Percentiles rank a stretch among this genome's conserved stretches.
phyloP scores from a whole-genome alignment of 768 basidiomycete genomes.

The Nidularia pulvinata region DNA sequence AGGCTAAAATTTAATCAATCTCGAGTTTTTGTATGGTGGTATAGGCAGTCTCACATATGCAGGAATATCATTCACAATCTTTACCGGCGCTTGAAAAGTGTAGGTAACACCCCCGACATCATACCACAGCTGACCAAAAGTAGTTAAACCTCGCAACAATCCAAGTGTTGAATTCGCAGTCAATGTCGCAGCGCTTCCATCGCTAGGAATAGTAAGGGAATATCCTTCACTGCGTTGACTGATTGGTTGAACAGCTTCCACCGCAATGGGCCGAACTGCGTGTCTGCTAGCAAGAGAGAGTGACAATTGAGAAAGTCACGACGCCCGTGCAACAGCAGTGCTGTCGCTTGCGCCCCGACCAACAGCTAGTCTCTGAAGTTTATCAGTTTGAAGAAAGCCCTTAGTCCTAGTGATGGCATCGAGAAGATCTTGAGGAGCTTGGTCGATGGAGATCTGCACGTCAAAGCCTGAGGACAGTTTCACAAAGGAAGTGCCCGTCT shows the following conservation, averaged over 20 bases:
- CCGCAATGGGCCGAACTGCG: slow-evolving; percentile 44
- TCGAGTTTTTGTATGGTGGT: too few relatives aligned
- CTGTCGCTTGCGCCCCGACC: slow-evolving; percentile 60
- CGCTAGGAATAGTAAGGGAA: slow-evolving; percentile 50
- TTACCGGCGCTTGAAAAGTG: slow-evolving; percentile 53
- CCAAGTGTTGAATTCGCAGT: slow-evolving; percentile 67
- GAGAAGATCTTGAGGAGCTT: slow-evolving; percentile 52
- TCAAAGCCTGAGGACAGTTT: slow-evolving; percentile 31
- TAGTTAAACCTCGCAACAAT: slow-evolving; percentile 71
- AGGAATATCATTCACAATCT: slow-evolving; percentile 56
- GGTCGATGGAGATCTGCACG: slow-evolving; percentile 40
- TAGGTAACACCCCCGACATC: slow-evolving; percentile 48
- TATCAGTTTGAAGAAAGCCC: slow-evolving; percentile 44
- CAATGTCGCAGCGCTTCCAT: slow-evolving; percentile 55
- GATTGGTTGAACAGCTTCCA: slow-evolving; percentile 49
- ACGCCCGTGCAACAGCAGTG: slow-evolving; percentile 33
- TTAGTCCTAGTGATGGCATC: slow-evolving; percentile 52
- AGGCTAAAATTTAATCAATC: slow-evolving; percentile 37
- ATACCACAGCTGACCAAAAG: slow-evolving; percentile 75
- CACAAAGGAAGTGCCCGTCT: slow-evolving; percentile 35
- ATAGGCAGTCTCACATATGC: slow-evolving; percentile 63
- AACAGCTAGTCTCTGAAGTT: slow-evolving; percentile 56
- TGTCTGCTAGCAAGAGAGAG: slow-evolving; percentile 34
- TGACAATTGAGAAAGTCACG: slow-evolving; percentile 38
- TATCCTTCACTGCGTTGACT: slow-evolving; percentile 64